Evolutionary conservation across 2,329 filamentous ascomycete genomes (phyloP).

Genomic region (Verticillium isaacii): DNA sequence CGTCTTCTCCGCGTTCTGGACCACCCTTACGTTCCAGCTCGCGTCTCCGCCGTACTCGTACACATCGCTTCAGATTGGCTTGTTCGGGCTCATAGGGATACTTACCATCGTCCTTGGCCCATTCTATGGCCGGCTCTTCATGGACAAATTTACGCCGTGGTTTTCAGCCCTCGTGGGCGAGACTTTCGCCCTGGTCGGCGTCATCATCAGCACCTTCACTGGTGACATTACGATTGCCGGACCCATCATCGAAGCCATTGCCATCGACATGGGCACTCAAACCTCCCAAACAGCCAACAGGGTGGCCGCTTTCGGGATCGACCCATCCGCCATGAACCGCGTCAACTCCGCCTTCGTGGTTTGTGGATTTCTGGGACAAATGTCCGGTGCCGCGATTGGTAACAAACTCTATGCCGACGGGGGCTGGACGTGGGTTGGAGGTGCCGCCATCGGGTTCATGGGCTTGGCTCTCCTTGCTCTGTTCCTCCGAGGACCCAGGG

Average conservation of each 20-base stretch:
- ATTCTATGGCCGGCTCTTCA: slow-evolving; percentile 64
- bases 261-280: slow-evolving; percentile 67
- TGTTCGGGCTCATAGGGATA: slow-evolving; percentile 74
- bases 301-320: slow-evolving; percentile 62
- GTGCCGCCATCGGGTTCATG: slow-evolving; percentile 1
- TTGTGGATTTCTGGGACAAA: slow-evolving; percentile 66
- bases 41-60: slow-evolving; percentile 65
- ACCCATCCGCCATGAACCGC: slow-evolving; percentile 65
- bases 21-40: slow-evolving; percentile 72
- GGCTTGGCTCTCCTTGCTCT: slow-evolving; percentile 15
- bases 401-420: slow-evolving; percentile 45
- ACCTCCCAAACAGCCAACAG: slow-evolving; percentile 70
- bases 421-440: slow-evolving; percentile 35
- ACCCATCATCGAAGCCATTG: slow-evolving; percentile 65
- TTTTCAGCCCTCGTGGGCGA: slow-evolving; percentile 62
- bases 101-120: slow-evolving; percentile 62
- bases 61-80: slow-evolving; percentile 61
- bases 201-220: slow-evolving; percentile 63
- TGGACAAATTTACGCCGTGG: slow-evolving; percentile 64
- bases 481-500: slow-evolving; percentile 21
- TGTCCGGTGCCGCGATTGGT: slow-evolving; percentile 61
- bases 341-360: slow-evolving; percentile 83
- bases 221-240: slow-evolving; percentile 63
- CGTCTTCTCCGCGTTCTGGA: slow-evolving; percentile 48
- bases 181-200: slow-evolving; percentile 52